These are phyloP conservation scores for Priceomyces carsonii DNA, from an alignment of 805 yeast species.

Conservation along the genomic window DNA sequence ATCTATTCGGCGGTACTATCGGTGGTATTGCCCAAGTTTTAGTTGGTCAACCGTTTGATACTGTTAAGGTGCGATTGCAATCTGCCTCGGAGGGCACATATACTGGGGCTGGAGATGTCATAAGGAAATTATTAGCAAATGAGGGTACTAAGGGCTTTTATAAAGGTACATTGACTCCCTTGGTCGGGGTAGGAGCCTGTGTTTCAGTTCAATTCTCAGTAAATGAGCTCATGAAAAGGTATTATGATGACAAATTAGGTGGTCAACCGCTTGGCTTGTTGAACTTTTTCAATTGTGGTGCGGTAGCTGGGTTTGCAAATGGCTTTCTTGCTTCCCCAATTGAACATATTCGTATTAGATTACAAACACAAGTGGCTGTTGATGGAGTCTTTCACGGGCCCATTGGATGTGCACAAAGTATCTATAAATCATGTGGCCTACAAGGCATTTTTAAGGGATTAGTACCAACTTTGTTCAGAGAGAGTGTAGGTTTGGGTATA, in stretches of 20 bases:
- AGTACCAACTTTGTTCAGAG: conserved; percentile 80
- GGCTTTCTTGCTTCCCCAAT: conserved; percentile 90
- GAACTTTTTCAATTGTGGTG: conserved; percentile 83
- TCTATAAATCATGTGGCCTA: conserved; percentile 55
- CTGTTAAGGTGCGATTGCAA: conserved; percentile 90
- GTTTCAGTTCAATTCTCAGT: conserved; percentile 96
- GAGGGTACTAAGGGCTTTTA: conserved; percentile 45
- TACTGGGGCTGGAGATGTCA: conserved; percentile 74
- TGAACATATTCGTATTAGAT: conserved; percentile 90
- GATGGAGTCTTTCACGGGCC: conserved; percentile 69
- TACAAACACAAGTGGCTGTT: conserved; percentile 78
- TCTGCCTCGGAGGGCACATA: conserved; percentile 80
- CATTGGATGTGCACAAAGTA: conserved; percentile 61
- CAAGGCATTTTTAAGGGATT: conserved; percentile 77
- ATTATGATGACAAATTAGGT: conserved; percentile 50
- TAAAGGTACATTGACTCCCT: conserved; percentile 48
- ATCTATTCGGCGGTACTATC: conserved; percentile 85
- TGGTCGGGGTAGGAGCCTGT: conserved; percentile 82
- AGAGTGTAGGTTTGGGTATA: conserved; percentile 82
- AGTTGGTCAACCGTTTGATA: conserved; percentile 95
- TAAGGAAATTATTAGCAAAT: conserved; percentile 58
- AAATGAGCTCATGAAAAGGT: conserved; percentile 89
- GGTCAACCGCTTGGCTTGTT: conserved; percentile 49
- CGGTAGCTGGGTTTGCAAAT: conserved; percentile 90
- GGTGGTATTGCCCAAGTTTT: conserved; percentile 97